phyloP scores from a whole-genome alignment of 2,329 filamentous ascomycete species.

The Domatiomyces catenatus region DNA sequence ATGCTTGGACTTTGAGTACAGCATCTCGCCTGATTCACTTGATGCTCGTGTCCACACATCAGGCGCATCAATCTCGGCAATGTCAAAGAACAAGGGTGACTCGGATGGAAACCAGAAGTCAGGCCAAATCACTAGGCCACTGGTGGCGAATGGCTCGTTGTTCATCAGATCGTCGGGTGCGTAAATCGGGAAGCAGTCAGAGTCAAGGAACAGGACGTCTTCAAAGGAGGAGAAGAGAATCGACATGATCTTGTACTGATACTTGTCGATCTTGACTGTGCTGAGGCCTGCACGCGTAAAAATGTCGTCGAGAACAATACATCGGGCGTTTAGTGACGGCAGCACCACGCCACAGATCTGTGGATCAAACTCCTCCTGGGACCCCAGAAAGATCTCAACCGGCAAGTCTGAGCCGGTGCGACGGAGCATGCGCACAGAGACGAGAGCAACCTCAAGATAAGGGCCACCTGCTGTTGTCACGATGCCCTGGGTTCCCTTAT shows the following conservation, averaged over 20 bases:
- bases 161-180: conserved; percentile 23
- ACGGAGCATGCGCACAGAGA: conserved; percentile 29
- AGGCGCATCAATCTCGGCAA: conserved; percentile 25
- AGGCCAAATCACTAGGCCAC: conserved; percentile 26
- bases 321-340: conserved; percentile 26
- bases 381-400: conserved; percentile 28
- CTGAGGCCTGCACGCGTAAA: background rate
- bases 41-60: conserved; percentile 22
- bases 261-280: conserved; percentile 18
- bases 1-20: conserved; percentile 36
- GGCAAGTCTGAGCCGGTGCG: conserved; percentile 25
- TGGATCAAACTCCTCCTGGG: conserved; percentile 24
- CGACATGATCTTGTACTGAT: conserved; percentile 26
- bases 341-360: conserved; percentile 25
- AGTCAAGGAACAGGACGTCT: conserved; percentile 26
- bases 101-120: conserved; percentile 30
- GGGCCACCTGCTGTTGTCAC: conserved; percentile 28
- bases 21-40: conserved; percentile 36
- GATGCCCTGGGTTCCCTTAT: conserved; percentile 25
- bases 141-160: conserved; percentile 20
- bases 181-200: conserved; percentile 23
- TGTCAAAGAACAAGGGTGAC: conserved; percentile 31
- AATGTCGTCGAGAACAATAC: conserved; percentile 22
- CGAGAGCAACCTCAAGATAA: conserved; percentile 25
- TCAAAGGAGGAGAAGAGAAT: conserved; percentile 27